Evolutionary conservation across 345 rosid genomes (phyloP).

Genomic region (Heritiera littoralis): DNA sequence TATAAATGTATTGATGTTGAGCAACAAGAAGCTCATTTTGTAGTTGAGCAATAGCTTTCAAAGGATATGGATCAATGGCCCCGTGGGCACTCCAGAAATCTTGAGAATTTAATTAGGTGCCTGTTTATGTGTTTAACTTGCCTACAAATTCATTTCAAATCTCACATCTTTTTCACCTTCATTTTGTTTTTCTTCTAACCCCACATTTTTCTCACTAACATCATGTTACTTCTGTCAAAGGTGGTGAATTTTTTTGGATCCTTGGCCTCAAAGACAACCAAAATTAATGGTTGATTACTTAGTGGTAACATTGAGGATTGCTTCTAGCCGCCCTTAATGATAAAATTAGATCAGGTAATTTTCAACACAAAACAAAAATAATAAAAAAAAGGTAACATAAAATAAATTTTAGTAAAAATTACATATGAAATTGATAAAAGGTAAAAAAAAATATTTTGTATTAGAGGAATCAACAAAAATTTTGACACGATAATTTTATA

Average conservation of each 20-base stretch:
- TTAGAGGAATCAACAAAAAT: too few species aligned
- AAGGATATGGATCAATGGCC: conserved; percentile 27
- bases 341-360: neutral
- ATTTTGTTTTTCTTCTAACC: neutral
- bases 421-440: too few species aligned
- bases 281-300: neutral
- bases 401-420: too few species aligned
- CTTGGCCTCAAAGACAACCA: conserved; percentile 11
- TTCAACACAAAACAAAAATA: too few species aligned
- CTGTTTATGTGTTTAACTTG: neutral
- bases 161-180: neutral
- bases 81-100: conserved; percentile 23
- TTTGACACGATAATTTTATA: too few species aligned
- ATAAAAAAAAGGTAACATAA: too few species aligned
- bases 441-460: too few species aligned
- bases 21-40: neutral
- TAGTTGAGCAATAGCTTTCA: conserved; percentile 50
- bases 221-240: neutral
- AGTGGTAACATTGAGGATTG: neutral
- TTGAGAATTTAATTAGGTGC: neutral
- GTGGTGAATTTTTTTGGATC: neutral
- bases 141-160: conserved; percentile 5
- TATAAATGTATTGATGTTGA: neutral
- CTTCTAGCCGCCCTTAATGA: neutral
- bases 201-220: conserved; percentile 22